These are phyloP conservation scores for Antitrichia curtipendula DNA, from an alignment of 225 moss, liverwort and hornwort species.

Conservation along the genomic window DNA sequence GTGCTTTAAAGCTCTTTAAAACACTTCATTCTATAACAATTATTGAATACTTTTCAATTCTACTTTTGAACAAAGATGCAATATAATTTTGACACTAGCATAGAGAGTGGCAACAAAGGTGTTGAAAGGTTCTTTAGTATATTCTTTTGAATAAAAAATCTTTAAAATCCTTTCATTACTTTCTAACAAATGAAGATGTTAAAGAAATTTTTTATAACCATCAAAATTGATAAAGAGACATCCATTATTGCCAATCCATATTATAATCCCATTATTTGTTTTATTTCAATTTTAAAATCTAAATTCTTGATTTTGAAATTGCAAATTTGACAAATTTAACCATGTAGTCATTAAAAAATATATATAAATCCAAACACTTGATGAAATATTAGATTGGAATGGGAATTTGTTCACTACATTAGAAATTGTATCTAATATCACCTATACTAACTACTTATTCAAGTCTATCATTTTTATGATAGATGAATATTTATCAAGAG, in stretches of 20 bases:
- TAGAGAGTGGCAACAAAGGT: background rate
- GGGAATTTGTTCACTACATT: background rate
- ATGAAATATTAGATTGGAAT: background rate
- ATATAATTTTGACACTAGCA: background rate
- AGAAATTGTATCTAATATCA: background rate
- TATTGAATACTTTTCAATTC: background rate
- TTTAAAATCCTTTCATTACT: background rate
- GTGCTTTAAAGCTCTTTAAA: background rate
- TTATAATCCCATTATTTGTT: background rate
- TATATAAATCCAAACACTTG: too few relatives aligned
- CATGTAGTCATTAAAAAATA: background rate
- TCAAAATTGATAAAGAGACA: fast-evolving
- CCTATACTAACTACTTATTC: fast-evolving
- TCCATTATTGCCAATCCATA: background rate
- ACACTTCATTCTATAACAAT: too few relatives aligned
- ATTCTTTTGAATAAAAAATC: background rate
- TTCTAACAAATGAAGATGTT: background rate
- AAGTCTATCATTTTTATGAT: background rate
- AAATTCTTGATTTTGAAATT: background rate
- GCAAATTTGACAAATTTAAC: background rate
- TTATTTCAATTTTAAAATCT: background rate
- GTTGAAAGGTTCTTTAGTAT: background rate
- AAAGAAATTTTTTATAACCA: fast-evolving
- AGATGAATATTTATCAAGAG: background rate
- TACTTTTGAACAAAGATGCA: background rate